A percentile compares a stretch with the other conserved stretches of the same genome.
phyloP scores from a whole-genome alignment of 2,329 filamentous ascomycete genomes.

The Fusarium newnesense region DNA sequence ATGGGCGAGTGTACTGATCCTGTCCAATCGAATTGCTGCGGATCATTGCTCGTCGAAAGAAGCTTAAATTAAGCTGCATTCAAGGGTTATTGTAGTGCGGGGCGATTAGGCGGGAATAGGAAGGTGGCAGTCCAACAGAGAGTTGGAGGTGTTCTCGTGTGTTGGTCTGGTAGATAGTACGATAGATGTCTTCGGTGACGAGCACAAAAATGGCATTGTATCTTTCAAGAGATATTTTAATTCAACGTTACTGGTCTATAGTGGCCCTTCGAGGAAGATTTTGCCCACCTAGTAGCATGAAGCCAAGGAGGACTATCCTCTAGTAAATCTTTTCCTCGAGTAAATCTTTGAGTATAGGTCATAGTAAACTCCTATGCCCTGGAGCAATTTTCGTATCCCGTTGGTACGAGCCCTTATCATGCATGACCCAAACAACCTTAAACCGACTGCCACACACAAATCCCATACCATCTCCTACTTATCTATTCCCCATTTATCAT shows the following conservation, averaged over 20 bases:
- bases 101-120: conserved; percentile 31
- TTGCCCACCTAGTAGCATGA: background rate
- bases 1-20: background rate
- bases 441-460: background rate
- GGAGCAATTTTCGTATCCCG: conserved; percentile 18
- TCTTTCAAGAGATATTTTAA: background rate
- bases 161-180: background rate
- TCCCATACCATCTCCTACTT: conserved; percentile 8
- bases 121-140: conserved; percentile 32
- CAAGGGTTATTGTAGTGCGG: conserved; percentile 23
- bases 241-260: background rate
- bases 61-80: conserved; percentile 39
- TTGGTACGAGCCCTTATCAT: conserved; percentile 1
- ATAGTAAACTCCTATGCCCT: background rate
- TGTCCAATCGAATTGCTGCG: conserved; percentile 4
- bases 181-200: background rate
- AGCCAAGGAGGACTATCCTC: background rate
- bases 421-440: background rate
- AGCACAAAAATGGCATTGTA: background rate
- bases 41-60: conserved; percentile 18
- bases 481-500: conserved; percentile 28
- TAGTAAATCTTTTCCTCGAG: background rate
- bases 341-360: too few relatives aligned
- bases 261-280: background rate
- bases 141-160: conserved; percentile 4